These are phyloP conservation scores for Saccharomycopsis fibuligera DNA, from an alignment of 805 yeast genomes.

Conservation along the genomic window DNA sequence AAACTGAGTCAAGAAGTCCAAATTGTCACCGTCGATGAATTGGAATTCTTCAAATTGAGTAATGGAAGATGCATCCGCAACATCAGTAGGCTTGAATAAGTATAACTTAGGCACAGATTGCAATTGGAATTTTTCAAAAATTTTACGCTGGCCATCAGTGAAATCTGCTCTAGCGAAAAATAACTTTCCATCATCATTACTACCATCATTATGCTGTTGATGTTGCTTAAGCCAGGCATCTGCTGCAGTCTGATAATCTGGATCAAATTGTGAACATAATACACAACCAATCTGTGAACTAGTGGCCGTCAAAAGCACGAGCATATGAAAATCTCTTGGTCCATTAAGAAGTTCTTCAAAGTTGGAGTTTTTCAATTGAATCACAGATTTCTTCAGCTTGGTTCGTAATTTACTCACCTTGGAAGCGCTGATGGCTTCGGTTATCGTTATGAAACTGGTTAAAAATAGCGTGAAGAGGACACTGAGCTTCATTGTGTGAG, in stretches of 20 bases:
- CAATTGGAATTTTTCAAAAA: slow-evolving; percentile 39
- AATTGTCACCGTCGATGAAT: slow-evolving; percentile 39
- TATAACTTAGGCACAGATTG: slow-evolving; percentile 75
- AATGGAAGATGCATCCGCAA: slow-evolving; percentile 25
- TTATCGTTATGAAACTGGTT: not conserved
- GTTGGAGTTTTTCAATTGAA: slow-evolving; percentile 53
- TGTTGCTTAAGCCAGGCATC: slow-evolving; percentile 55
- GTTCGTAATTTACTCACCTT: slow-evolving; percentile 8
- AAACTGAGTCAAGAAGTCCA: slow-evolving; percentile 27
- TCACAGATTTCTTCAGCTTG: slow-evolving; percentile 24
- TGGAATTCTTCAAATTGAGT: slow-evolving; percentile 35
- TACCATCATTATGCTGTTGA: no score
- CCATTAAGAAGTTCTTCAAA: slow-evolving; percentile 52
- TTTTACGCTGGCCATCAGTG: slow-evolving; percentile 43
- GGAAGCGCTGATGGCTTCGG: slow-evolving; percentile 5
- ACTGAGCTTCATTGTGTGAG: slow-evolving; percentile 1
- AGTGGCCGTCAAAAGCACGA: slow-evolving; percentile 71
- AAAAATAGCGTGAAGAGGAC: slow-evolving; percentile 1
- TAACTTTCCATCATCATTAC: slow-evolving; percentile 43
- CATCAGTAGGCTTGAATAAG: slow-evolving; percentile 48
- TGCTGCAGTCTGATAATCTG: slow-evolving; percentile 57
- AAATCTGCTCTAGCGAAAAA: slow-evolving; percentile 76
- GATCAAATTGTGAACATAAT: slow-evolving; percentile 64
- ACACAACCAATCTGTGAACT: slow-evolving; percentile 69
- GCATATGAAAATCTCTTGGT: slow-evolving; percentile 58